These are phyloP conservation scores for Solanum virginianum DNA, from an alignment of 257 asterid genomes.

Conservation along the genomic window DNA sequence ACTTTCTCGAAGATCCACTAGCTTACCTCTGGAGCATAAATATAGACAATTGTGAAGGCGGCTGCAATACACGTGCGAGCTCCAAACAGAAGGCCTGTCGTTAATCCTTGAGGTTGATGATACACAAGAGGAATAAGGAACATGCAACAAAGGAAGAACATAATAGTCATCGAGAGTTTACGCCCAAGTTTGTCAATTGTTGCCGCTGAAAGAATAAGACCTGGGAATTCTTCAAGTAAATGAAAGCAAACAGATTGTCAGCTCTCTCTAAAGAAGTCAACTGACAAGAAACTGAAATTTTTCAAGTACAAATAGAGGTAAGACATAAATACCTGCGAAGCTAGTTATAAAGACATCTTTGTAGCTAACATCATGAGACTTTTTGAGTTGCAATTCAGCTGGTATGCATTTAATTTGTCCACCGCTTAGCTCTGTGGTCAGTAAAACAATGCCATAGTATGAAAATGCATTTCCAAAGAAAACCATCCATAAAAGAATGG, in stretches of 20 bases:
- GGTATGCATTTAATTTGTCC: conserved; percentile 24
- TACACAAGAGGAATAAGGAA: conserved; percentile 49
- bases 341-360: conserved; percentile 53
- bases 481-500: conserved; percentile 59
- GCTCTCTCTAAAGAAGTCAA: neutral
- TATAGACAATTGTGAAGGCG: conserved; percentile 51
- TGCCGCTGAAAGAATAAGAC: conserved; percentile 49
- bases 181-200: conserved; percentile 67
- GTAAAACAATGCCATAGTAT: conserved; percentile 68
- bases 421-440: conserved; percentile 62
- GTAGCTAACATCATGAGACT: conserved; percentile 32
- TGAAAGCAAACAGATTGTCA: conserved; percentile 5
- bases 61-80: conserved; percentile 59
- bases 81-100: conserved; percentile 49
- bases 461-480: conserved; percentile 66
- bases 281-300: neutral
- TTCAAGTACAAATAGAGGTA: neutral
- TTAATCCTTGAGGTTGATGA: conserved; percentile 34
- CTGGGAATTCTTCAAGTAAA: conserved; percentile 54
- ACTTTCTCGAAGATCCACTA: neutral
- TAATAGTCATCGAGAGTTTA: conserved; percentile 47
- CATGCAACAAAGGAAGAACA: conserved; percentile 46
- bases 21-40: conserved; percentile 73
- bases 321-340: conserved; percentile 49
- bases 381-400: conserved; percentile 11